Percentiles rank a stretch among this genome's conserved stretches.
Conservation (phyloP, 768 basidiomycete species). For the Tylopilus felleus region DNA sequence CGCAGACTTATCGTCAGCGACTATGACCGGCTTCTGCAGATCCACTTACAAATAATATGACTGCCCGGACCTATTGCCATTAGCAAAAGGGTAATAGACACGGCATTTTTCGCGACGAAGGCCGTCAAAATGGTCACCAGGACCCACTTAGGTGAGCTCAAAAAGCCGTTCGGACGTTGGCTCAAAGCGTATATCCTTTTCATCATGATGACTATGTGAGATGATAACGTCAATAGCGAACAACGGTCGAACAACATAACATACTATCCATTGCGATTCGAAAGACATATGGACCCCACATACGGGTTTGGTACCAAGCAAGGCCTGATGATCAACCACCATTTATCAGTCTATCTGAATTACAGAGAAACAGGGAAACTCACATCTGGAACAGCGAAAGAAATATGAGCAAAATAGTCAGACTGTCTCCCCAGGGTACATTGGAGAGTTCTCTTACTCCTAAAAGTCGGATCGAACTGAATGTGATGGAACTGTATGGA, state of each 20-base stretch:
- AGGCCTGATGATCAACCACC: conserved; percentile 7
- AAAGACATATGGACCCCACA: conserved; percentile 15
- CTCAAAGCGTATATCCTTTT: conserved; percentile 17
- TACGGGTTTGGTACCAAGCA: conserved; percentile 10
- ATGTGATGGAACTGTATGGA: background rate
- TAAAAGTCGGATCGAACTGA: background rate
- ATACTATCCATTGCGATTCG: conserved; percentile 19
- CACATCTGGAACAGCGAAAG: conserved; percentile 9
- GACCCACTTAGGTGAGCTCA: conserved; percentile 9
- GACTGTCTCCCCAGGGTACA: background rate
- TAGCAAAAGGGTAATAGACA: conserved; percentile 6
- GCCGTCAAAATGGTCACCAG: conserved; percentile 1
- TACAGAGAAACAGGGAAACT: background rate
- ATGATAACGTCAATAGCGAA: too few relatives aligned
- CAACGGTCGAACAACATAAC: background rate
- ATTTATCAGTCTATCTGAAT: background rate
- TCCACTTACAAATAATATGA: conserved; percentile 3
- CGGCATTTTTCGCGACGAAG: conserved; percentile 6
- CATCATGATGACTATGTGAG: conserved; percentile 19
- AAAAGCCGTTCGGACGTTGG: background rate
- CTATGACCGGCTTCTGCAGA: background rate
- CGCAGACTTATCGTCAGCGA: background rate
- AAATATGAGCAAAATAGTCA: background rate
- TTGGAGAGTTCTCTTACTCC: conserved; percentile 6
- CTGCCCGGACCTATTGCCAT: conserved; percentile 12